Base-by-base conservation (phyloP, 2,329 filamentous ascomycete genomes). In the Furcasterigmium furcatum region DNA sequence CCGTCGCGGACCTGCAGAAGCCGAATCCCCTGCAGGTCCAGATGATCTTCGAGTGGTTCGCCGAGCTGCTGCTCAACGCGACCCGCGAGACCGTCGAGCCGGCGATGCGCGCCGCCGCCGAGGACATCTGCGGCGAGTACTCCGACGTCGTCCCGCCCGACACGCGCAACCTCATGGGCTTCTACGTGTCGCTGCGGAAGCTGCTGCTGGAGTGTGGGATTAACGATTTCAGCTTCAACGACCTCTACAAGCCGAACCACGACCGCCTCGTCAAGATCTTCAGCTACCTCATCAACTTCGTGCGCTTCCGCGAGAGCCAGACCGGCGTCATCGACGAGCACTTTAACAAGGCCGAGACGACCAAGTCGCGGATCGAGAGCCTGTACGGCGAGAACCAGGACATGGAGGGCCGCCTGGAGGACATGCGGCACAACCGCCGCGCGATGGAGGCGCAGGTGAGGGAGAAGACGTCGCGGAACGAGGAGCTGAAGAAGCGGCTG, bases 221-320 rank as follows among this genome's bases (percentile, higher is more conserved):
- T 56, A 85, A 85, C 50, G 94, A 99, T 66, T 96, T 99, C 59
- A 90, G 87, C 29, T 96, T 97, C 68, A 84, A 85, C 49, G 94
- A 99, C 64, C 74, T 99, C 6, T 92, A 95, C 63, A 87, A 87
- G 63, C 94, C 94, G 14, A 95, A 90, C 2, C 88, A 95, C 61
- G 87, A 89, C 47, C 87, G 94, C 38, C 79, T 97, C 13, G 87
- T 92, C 59, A 95, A 94, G 71, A 95, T 97, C 59, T 94, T 99
- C 64, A 95, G 89, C 53, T 96, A 96, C 67, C 81, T 97, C 52
- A 99, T 99, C 74, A 99, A 99, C 70, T 99, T 99, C 67, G 91
- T 97, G 55, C 85, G 94, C 44, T 99, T 97, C 70, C 87, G 94
- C 57, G 91, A 96, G 70, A 91, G 87, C 51, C 92, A 97, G 66